Evolutionary conservation across 2,329 filamentous ascomycete species (phyloP).

Genomic region (Rhexocercosporidium sp.): DNA sequence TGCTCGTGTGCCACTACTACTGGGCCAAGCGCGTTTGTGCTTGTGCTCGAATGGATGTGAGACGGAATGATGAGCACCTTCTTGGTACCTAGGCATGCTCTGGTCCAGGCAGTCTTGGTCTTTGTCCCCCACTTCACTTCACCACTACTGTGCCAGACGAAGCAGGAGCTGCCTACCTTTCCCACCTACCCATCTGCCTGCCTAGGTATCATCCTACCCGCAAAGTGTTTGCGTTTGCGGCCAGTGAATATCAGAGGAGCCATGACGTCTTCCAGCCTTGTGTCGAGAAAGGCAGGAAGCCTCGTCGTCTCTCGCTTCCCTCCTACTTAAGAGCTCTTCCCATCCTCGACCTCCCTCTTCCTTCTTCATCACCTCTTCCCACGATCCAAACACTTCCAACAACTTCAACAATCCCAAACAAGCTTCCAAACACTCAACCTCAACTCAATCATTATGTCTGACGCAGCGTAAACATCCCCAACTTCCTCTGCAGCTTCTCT

Average conservation of each 20-base stretch:
- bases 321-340: slow-evolving; percentile 14
- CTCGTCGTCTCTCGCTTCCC: slow-evolving; percentile 1
- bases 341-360: neutral
- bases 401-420: slow-evolving; percentile 11
- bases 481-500: neutral
- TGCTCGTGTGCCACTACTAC: neutral
- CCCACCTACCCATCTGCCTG: neutral
- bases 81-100: too few relatives aligned
- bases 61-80: neutral
- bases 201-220: neutral
- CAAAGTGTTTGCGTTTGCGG: slow-evolving; percentile 7
- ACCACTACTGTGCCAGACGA: neutral
- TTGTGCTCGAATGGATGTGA: neutral
- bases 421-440: slow-evolving; percentile 20
- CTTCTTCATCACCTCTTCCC: neutral
- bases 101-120: neutral
- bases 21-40: neutral
- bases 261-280: slow-evolving; percentile 10
- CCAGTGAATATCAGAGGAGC: slow-evolving; percentile 1
- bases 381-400: neutral
- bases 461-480: slow-evolving; percentile 44
- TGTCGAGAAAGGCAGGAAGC: slow-evolving; percentile 9
- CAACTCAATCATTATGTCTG: slow-evolving; percentile 50
- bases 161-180: neutral
- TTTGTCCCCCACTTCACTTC: neutral